Evolutionary conservation across 495 filamentous ascomycete genomes (phyloP), one percentile per base, ranked within the genome.

Genomic region (Xylaria venustula): DNA sequence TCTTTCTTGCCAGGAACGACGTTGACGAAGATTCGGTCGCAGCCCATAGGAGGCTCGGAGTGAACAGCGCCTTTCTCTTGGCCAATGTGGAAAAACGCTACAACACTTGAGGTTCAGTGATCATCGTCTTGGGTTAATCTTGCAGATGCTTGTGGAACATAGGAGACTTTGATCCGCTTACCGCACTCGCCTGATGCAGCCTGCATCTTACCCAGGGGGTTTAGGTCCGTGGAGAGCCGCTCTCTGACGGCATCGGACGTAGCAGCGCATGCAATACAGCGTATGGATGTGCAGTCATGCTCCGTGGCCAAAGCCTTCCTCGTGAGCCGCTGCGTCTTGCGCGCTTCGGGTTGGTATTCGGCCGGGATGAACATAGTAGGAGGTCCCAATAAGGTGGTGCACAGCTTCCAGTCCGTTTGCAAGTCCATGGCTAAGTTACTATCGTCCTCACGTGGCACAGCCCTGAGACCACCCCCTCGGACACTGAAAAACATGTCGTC

Each of bases 391-490:
- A 74, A 62, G 25, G 70, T 70, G n/a, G 67, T 61, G 58, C 72
- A 74, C 1, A 74, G 64, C 64, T 74, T 74, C 70, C 70, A 74
- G 60, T 67, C 64, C 36, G 67, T 71, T 32, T 69, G 59, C 19
- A 66, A 46, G 25, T 67, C 69, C 22, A 62, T 20, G 17, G 57
- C 32, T 20, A 17, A 22, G 25, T 42, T 53, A 41, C 32, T 9
- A 11, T 32, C 40, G 25, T 53, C 26, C 62, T 60, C 49, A 34
- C 6, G 44, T 3, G 60, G 54, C 9, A 50, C 44, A 20, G 52
- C 57, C 14, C 60, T 40, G 4, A 61, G 42, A 20, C 47, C 59
- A 32, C 59, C 59, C 23, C 54, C 48, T 19, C 36, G 46, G 7
- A 49, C 19, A 15, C 61, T 65, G 50, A 73, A 74, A 56, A 74